A percentile compares a stretch with the other conserved stretches of the same genome.
Evolutionary conservation across 2,329 filamentous ascomycete genomes (phyloP).

Genomic region (Fusarium heterosporum): DNA sequence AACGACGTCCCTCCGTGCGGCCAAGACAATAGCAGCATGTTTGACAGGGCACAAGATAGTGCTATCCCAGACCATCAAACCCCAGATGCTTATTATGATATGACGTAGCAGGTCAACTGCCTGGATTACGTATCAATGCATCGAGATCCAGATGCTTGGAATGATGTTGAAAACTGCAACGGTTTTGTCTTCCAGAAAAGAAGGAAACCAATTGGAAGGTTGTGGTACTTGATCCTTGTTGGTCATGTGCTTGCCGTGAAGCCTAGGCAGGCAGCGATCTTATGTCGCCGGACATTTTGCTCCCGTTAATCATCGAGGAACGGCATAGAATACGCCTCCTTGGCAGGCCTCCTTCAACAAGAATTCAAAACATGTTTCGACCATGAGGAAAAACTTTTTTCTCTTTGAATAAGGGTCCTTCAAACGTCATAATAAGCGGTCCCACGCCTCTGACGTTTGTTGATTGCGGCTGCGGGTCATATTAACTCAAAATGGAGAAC

Average conservation of each 20-base stretch:
- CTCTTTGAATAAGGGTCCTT: conserved; percentile 7
- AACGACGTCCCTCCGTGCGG: background rate
- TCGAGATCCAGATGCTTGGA: conserved; percentile 25
- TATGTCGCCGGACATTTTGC: conserved; percentile 29
- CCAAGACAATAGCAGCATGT: conserved; percentile 2
- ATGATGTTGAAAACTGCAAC: conserved; percentile 15
- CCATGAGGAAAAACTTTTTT: conserved; percentile 1
- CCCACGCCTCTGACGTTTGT: conserved; percentile 2
- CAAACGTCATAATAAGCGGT: conserved; percentile 32
- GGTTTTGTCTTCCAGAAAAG: conserved; percentile 14
- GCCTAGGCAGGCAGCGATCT: background rate
- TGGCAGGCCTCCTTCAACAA: background rate
- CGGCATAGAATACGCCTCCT: background rate
- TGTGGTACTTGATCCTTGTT: conserved; percentile 6
- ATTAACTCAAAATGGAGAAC: background rate
- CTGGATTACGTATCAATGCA: background rate
- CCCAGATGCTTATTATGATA: conserved; percentile 22
- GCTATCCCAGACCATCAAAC: conserved; percentile 13
- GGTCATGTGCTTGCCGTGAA: conserved; percentile 3
- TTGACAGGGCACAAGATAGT: conserved; percentile 25
- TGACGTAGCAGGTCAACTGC: conserved; percentile 29
- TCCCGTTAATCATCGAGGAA: conserved; percentile 10
- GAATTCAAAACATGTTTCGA: background rate
- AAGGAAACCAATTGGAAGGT: background rate
- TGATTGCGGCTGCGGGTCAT: background rate